Evolutionary conservation across 306 rosid species (phyloP), one percentile per base, ranked within the genome.

Genomic region (Macrotyloma uniflorum): DNA sequence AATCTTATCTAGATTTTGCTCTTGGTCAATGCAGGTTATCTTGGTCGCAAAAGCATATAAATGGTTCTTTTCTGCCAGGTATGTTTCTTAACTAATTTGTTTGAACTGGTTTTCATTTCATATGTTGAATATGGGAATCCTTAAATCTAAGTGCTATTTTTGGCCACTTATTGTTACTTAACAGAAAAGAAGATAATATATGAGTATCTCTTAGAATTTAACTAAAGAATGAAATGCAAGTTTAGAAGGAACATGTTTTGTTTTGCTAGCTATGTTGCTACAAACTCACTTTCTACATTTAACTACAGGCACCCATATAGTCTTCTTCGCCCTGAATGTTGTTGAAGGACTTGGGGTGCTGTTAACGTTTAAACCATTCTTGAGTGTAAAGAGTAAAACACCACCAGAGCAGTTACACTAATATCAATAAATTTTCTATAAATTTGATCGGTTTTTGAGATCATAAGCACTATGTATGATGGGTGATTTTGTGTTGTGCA

Each of bases 261-360:
- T 59, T 26, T 28, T 57, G 18, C n/a, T 55, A 12, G n/a, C 8
- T 23, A 10, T 23, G 11, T 55, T 10, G 61, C 63, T 55, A 15
- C 7, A 55, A 22, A 9, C 33, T 76, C 24, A 70, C 0, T 50
- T 5, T 51, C 16, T 5, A 8, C 26, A 10, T 46, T 36, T 4
- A 19, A 57, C 1, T 62, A 61, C 58, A 79, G 87, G 84, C 11
- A 38, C 78, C 11, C 81, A 79, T 63, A 10, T 79, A 75, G 87
- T 80, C 0, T 80, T 80, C 43, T 5, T 51, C 14, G 61, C 28
- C 42, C 43, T 80, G 0, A 80, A 80, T 54, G 53, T 72, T 42
- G 47, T 80, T 53, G 84, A 80, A 73, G 79, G 69, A 65, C 3
- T 80, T 42, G 79, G 62, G 66, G n/a, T 80, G 10, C 20, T 73